Evolutionary conservation across 108 stramenopile genomes (phyloP).

Genomic region (Nitzschia inconspicua): DNA sequence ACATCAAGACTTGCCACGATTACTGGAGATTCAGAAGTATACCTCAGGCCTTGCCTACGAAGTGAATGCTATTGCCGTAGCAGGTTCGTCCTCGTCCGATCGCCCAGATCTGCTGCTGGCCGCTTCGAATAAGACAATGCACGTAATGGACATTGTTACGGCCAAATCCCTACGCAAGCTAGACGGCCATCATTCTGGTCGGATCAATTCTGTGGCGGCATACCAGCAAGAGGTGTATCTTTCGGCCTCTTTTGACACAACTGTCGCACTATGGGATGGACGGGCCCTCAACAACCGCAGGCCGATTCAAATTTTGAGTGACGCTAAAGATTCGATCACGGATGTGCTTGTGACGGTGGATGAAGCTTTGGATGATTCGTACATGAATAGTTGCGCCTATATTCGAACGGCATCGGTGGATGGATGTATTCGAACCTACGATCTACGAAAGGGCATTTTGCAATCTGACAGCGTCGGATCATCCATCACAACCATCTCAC

Average conservation of each 20-base stretch:
- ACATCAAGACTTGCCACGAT: conserved; percentile 40
- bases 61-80: conserved; percentile 38
- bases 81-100: not conserved
- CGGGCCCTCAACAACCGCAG: conserved; percentile 37
- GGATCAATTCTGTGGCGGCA: conserved; percentile 68
- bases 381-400: conserved; percentile 7
- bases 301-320: conserved; percentile 66
- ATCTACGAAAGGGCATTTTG: conserved; percentile 58
- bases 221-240: conserved; percentile 46
- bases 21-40: conserved; percentile 78
- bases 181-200: conserved; percentile 56
- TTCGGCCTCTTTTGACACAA: conserved; percentile 74
- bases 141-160: conserved; percentile 71
- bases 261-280: conserved; percentile 77
- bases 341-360: conserved; percentile 40
- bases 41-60: conserved; percentile 66
- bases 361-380: conserved; percentile 7
- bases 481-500: conserved; percentile 61
- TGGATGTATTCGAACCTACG: conserved; percentile 72
- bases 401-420: conserved; percentile 76
- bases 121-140: conserved; percentile 61
- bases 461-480: conserved; percentile 45
- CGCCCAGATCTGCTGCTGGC: conserved; percentile 40
- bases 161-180: conserved; percentile 50
- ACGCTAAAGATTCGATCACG: conserved; percentile 81